Percentiles rank a stretch among this genome's conserved stretches.
phyloP scores from a whole-genome alignment of 192 early-diverging fungal species.

The Phycomyces nitens region DNA sequence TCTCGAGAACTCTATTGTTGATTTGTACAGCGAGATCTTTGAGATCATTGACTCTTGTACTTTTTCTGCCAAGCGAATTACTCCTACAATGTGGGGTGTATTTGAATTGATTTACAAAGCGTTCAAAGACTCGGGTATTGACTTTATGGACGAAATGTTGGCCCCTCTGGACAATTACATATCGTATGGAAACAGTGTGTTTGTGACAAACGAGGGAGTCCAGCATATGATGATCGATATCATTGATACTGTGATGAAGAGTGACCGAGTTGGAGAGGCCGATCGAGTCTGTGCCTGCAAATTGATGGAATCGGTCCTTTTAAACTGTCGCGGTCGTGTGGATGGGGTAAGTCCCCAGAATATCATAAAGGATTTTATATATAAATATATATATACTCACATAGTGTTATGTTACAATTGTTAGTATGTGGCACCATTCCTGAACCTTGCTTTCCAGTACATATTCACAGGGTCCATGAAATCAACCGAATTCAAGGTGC shows the following conservation, averaged over 20 bases:
- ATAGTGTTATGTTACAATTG: not conserved
- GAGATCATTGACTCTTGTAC: constrained; percentile 88
- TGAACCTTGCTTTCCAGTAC: constrained; percentile 65
- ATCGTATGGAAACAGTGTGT: constrained; percentile 77
- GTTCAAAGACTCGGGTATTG: constrained; percentile 73
- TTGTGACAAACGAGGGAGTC: constrained; percentile 59
- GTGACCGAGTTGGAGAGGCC: constrained; percentile 68
- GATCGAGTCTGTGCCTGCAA: constrained; percentile 81
- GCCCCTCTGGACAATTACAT: constrained; percentile 88
- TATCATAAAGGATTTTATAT: not conserved
- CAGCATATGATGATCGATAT: constrained; percentile 80
- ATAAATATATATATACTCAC: not conserved
- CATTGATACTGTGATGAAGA: constrained; percentile 77
- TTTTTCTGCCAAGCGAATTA: constrained; percentile 77
- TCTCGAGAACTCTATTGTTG: constrained; percentile 67
- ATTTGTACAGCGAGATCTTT: constrained; percentile 84
- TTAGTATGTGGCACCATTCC: constrained; percentile 65
- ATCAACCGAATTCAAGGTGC: constrained; percentile 64
- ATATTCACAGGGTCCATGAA: constrained; percentile 59
- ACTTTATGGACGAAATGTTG: constrained; percentile 88
- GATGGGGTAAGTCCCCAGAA: constrained; percentile 50
- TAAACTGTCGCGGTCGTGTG: constrained; percentile 78
- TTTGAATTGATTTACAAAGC: constrained; percentile 73
- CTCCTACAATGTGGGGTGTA: constrained; percentile 78
- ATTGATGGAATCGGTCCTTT: constrained; percentile 79